Evolutionary conservation across 768 basidiomycete species (phyloP).

Genomic region (Tricholoma flavovirens): DNA sequence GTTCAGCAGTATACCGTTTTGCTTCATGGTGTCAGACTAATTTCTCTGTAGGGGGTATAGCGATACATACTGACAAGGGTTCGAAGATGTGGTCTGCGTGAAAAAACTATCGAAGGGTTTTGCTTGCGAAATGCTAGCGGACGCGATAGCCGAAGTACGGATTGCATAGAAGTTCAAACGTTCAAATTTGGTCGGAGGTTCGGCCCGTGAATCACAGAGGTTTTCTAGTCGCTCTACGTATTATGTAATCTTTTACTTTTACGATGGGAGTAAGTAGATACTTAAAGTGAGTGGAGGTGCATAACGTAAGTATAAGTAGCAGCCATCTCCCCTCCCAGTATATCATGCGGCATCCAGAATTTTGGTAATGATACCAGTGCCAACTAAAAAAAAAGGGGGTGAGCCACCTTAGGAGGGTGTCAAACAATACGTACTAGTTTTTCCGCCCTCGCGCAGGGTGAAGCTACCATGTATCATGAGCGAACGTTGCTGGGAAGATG

Average conservation of each 20-base stretch:
- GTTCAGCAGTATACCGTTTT: constrained; percentile 78
- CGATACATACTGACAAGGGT: constrained; percentile 55
- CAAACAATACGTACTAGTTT: constrained; percentile 61
- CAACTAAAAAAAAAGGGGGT: constrained; percentile 45
- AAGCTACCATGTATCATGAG: constrained; percentile 38
- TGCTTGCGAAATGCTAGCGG: constrained; percentile 13
- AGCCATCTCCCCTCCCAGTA: background rate
- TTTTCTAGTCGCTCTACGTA: no score
- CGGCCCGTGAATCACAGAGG: background rate
- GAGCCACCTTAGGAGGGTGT: background rate
- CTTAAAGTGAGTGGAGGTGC: constrained; percentile 5
- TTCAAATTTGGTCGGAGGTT: background rate
- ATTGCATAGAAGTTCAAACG: constrained; percentile 32
- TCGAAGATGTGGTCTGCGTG: constrained; percentile 32
- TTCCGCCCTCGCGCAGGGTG: constrained; percentile 92
- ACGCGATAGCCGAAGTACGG: constrained; percentile 28
- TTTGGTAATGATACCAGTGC: constrained; percentile 92
- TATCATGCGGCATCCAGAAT: constrained; percentile 34
- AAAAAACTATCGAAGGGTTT: constrained; percentile 15
- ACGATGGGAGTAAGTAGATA: constrained; percentile 4
- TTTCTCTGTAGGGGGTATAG: background rate
- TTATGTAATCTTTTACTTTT: constrained; percentile 12
- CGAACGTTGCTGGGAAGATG: background rate
- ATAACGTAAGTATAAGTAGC: constrained; percentile 1
- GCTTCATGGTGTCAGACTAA: constrained; percentile 33